Percentiles rank a stretch among this genome's conserved stretches.
Conservation (phyloP, 179 eudicot species). For the Silene noctiflora region DNA sequence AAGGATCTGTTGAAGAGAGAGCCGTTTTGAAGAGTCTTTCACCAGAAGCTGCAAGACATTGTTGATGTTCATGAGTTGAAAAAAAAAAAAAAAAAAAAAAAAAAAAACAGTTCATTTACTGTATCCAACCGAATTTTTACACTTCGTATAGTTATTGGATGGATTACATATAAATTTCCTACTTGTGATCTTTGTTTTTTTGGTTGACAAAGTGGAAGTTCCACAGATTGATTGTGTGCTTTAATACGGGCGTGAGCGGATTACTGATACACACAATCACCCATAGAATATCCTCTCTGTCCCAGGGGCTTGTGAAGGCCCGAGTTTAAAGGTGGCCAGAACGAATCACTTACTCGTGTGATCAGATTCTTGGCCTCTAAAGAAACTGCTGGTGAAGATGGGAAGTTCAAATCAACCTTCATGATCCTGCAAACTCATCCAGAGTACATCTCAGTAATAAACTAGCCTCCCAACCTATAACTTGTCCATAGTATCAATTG, state of each 20-base stretch:
- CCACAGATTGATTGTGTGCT: not conserved
- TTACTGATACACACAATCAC: too few species aligned
- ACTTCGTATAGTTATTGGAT: too few species aligned
- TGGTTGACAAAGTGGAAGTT: not conserved
- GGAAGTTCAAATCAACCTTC: constrained; percentile 79
- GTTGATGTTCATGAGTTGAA: too few species aligned
- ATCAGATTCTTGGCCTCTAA: constrained; percentile 70
- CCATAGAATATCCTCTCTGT: too few species aligned
- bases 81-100: too few species aligned
- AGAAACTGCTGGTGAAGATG: constrained; percentile 58
- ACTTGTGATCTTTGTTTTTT: too few species aligned
- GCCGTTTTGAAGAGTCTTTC: constrained; percentile 82
- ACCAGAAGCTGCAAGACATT: constrained; percentile 65
- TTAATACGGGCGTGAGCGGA: not conserved
- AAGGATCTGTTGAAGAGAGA: constrained; percentile 69
- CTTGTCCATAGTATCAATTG: not conserved
- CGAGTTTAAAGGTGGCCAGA: not conserved
- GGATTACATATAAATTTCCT: too few species aligned
- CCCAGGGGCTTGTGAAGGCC: too few species aligned
- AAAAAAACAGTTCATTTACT: too few species aligned
- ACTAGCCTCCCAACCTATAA: not conserved
- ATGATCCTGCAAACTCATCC: constrained; percentile 47
- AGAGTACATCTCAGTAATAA: not conserved
- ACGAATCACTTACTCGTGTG: constrained; percentile 40
- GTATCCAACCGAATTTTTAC: too few species aligned